Percentiles rank a stretch among this genome's conserved stretches.
Evolutionary conservation across 306 rosid genomes (phyloP).

Genomic region (Acacia crassicarpa): DNA sequence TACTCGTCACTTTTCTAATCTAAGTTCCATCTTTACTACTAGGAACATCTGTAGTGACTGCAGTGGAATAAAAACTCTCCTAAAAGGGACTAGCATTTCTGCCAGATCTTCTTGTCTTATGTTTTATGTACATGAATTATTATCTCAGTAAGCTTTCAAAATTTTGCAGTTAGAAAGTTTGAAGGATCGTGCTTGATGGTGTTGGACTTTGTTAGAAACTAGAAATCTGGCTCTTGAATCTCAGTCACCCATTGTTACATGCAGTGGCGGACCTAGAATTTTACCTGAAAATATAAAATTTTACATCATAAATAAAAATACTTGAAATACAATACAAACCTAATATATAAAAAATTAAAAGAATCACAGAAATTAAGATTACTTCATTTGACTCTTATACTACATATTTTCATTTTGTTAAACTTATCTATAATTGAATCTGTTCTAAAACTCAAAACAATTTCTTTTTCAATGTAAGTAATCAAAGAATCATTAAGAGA

Average conservation of each 20-base stretch:
- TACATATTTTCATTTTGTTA: no score
- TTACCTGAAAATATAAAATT: no score
- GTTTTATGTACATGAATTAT: background rate
- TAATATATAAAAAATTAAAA: no score
- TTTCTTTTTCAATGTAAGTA: no score
- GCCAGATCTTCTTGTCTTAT: background rate
- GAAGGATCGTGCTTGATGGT: background rate
- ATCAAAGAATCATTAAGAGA: no score
- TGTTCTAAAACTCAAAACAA: no score
- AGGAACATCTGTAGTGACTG: constrained; percentile 77
- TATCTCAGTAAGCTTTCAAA: background rate
- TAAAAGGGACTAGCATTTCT: constrained; percentile 38
- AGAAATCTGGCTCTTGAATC: background rate
- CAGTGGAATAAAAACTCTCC: constrained; percentile 69
- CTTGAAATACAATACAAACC: no score
- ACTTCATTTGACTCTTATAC: no score
- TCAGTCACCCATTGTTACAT: background rate
- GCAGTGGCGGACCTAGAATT: no score
- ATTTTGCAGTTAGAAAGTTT: background rate
- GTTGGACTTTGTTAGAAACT: background rate
- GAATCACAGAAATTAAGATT: no score
- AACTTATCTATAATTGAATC: no score
- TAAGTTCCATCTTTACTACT: constrained; percentile 17
- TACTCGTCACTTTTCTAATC: constrained; percentile 10
- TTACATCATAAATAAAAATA: no score